Conservation (phyloP, 257 asterid species). For the Solanum rostratum region DNA sequence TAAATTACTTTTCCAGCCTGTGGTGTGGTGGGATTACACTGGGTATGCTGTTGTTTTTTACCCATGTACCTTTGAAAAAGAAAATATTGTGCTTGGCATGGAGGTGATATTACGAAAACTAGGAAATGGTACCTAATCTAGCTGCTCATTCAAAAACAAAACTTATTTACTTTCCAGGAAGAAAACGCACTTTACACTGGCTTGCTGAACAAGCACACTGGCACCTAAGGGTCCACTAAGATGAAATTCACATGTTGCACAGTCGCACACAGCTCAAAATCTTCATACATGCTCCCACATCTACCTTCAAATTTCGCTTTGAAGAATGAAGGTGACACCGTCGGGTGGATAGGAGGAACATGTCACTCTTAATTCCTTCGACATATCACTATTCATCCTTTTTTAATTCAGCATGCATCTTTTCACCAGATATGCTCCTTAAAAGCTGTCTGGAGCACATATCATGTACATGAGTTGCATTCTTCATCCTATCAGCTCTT, state of each 20-base stretch:
- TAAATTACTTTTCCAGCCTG: background rate
- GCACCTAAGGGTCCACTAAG: background rate
- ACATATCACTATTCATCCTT: constrained; percentile 16
- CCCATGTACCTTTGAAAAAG: background rate
- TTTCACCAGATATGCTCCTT: constrained; percentile 60
- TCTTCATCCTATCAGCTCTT: constrained; percentile 60
- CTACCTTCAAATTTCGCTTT: background rate
- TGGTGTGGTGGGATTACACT: too few species aligned
- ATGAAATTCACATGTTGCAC: background rate
- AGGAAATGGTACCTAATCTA: background rate
- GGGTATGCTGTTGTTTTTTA: background rate
- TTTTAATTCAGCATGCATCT: constrained; percentile 18
- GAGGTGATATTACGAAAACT: background rate
- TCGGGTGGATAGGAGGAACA: background rate
- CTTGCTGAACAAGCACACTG: background rate
- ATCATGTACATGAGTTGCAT: constrained; percentile 67
- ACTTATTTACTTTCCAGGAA: background rate
- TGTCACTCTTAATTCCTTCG: background rate
- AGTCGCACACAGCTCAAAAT: background rate
- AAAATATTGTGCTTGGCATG: background rate
- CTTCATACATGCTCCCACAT: background rate
- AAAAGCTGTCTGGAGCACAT: constrained; percentile 67
- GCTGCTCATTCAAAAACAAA: background rate
- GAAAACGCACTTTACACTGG: background rate
- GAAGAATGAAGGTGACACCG: background rate